A percentile compares a stretch with the other conserved stretches of the same genome.
Conservation (phyloP, 495 filamentous ascomycete species). For the Tuber umbilicatum region DNA sequence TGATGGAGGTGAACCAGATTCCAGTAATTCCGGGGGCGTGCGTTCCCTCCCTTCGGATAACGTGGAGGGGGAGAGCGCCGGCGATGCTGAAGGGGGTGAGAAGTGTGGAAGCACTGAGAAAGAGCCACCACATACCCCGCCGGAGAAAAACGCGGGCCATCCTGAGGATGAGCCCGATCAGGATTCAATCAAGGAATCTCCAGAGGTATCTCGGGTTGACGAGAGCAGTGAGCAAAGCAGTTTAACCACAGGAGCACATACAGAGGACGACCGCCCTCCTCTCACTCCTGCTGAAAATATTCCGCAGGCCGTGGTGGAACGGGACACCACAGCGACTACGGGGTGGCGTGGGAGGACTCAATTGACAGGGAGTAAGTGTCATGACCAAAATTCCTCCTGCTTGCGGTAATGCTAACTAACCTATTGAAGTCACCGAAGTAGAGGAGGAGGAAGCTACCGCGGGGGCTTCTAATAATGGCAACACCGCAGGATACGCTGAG, state of each 20-base stretch:
- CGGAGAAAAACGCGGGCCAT: not conserved
- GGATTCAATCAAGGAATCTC: not conserved
- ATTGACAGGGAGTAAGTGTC: slow-evolving; percentile 30
- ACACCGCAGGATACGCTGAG: not conserved
- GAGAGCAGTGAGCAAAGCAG: not conserved
- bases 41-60: not conserved
- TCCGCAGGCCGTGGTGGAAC: slow-evolving; percentile 8
- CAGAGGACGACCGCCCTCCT: not conserved
- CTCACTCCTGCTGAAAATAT: not conserved
- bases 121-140: not conserved
- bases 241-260: not conserved
- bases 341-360: slow-evolving; percentile 33
- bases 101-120: not conserved
- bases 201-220: not conserved
- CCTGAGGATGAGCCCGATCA: not conserved
- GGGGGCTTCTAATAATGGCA: not conserved
- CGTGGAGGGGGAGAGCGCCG: not conserved
- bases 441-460: slow-evolving; percentile 18
- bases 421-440: slow-evolving; percentile 22
- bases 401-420: slow-evolving; percentile 10
- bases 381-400: not conserved
- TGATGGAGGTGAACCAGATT: not conserved
- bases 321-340: slow-evolving; percentile 20
- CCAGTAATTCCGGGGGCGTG: not conserved
- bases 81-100: not conserved